Evolutionary conservation across 108 stramenopile genomes (phyloP).

Genomic region (Skeletonema menzelii): DNA sequence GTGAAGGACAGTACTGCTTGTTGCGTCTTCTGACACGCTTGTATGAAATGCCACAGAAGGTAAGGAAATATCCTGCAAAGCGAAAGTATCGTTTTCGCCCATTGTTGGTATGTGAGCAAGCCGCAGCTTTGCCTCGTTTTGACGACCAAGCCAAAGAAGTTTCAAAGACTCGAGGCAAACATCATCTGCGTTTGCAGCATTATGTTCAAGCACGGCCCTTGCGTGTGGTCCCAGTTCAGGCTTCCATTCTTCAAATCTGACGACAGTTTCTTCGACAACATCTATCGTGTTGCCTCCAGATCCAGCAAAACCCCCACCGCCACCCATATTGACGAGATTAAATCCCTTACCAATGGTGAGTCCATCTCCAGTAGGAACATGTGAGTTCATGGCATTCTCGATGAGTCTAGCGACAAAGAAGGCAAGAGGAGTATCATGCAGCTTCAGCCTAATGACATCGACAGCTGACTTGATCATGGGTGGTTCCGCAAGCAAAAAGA

Average conservation of each 20-base stretch:
- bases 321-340: conserved; percentile 64
- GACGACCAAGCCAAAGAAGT: conserved; percentile 66
- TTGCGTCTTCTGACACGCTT: not conserved
- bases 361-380: conserved; percentile 5
- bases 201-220: conserved; percentile 37
- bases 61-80: conserved; percentile 7
- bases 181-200: conserved; percentile 32
- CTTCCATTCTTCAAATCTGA: conserved; percentile 60
- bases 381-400: conserved; percentile 39
- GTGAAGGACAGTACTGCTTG: conserved; percentile 19
- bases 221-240: conserved; percentile 46
- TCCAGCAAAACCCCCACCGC: conserved; percentile 77
- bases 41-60: not conserved
- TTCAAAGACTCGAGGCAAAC: conserved; percentile 54
- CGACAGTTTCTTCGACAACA: conserved; percentile 35
- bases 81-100: conserved; percentile 8
- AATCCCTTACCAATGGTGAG: conserved; percentile 44
- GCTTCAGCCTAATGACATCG: conserved; percentile 70
- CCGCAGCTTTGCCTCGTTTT: conserved; percentile 44
- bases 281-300: conserved; percentile 13
- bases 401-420: conserved; percentile 76
- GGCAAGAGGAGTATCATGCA: conserved; percentile 78
- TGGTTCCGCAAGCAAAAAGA: conserved; percentile 83
- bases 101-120: conserved; percentile 34
- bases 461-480: conserved; percentile 79